phyloP scores from a whole-genome alignment of 2,329 filamentous ascomycete species.

The Fusarium sterilihyphosum region DNA sequence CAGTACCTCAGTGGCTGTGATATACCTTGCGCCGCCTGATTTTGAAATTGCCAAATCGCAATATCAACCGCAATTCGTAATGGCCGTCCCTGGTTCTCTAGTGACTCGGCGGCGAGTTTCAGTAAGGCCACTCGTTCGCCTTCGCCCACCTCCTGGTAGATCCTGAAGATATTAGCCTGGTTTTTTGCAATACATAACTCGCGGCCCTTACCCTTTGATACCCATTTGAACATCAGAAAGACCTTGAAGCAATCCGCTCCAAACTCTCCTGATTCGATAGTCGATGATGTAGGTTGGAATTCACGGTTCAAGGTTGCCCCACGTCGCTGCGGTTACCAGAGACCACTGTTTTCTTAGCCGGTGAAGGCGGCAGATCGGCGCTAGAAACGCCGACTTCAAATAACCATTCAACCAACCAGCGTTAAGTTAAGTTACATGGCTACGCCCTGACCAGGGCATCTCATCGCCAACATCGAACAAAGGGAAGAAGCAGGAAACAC shows the following conservation, averaged over 20 bases:
- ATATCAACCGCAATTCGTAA: conserved; percentile 92
- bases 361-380: conserved; percentile 43
- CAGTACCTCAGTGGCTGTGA: background rate
- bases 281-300: conserved; percentile 33
- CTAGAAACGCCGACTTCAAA: conserved; percentile 37
- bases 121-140: conserved; percentile 83
- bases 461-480: conserved; percentile 21
- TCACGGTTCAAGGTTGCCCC: conserved; percentile 29
- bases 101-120: conserved; percentile 81
- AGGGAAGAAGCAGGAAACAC: background rate
- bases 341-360: conserved; percentile 41
- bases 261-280: background rate
- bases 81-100: conserved; percentile 75
- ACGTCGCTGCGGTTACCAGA: conserved; percentile 48
- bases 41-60: conserved; percentile 97
- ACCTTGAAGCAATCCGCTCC: conserved; percentile 9
- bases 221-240: conserved; percentile 58
- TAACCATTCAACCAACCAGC: conserved; percentile 37
- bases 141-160: conserved; percentile 88
- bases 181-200: rapidly evolving
- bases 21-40: conserved; percentile 79
- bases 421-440: conserved; percentile 27
- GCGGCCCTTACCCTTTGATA: conserved; percentile 67
- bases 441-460: conserved; percentile 23
- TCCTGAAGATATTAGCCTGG: conserved; percentile 59